Percentiles rank a stretch among this genome's conserved stretches.
Conservation (phyloP, 73 alveolate genomes). For the Paramecium primaurelia region DNA sequence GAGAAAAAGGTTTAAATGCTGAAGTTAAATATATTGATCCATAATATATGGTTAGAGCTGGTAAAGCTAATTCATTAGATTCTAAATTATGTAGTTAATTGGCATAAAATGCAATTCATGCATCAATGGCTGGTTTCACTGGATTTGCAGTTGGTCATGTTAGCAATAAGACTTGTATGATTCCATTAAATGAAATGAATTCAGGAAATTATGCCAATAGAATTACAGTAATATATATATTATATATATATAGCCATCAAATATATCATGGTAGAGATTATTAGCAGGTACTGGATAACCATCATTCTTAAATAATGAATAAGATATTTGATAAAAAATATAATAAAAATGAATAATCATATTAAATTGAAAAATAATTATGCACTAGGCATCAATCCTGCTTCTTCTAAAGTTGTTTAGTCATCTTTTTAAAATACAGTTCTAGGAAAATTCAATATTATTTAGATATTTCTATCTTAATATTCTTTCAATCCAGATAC, state of each 20-base stretch:
- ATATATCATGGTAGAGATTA: slow-evolving; percentile 81
- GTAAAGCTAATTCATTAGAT: slow-evolving; percentile 84
- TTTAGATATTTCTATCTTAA: neutral
- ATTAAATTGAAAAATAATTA: neutral
- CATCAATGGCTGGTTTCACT: slow-evolving; percentile 87
- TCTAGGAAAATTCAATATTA: slow-evolving; percentile 27
- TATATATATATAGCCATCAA: neutral
- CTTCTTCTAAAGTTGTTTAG: neutral
- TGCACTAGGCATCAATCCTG: neutral
- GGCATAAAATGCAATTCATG: slow-evolving; percentile 84
- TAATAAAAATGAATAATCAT: neutral
- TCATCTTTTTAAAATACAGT: neutral
- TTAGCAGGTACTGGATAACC: slow-evolving; percentile 94
- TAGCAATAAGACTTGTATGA: slow-evolving; percentile 65
- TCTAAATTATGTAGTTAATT: slow-evolving; percentile 76
- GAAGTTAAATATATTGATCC: slow-evolving; percentile 88
- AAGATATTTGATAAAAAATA: neutral
- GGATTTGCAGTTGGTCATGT: slow-evolving; percentile 89
- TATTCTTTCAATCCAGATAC: neutral
- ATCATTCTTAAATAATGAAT: slow-evolving; percentile 62
- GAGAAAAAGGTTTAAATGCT: slow-evolving; percentile 73
- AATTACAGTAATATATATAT: slow-evolving; percentile 54
- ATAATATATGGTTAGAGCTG: slow-evolving; percentile 81
- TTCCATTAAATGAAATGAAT: slow-evolving; percentile 69
- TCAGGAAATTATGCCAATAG: slow-evolving; percentile 70